Percentiles rank a stretch among this genome's conserved stretches.
phyloP scores from a whole-genome alignment of 192 early-diverging fungal species.

The Dissophora ornata region DNA sequence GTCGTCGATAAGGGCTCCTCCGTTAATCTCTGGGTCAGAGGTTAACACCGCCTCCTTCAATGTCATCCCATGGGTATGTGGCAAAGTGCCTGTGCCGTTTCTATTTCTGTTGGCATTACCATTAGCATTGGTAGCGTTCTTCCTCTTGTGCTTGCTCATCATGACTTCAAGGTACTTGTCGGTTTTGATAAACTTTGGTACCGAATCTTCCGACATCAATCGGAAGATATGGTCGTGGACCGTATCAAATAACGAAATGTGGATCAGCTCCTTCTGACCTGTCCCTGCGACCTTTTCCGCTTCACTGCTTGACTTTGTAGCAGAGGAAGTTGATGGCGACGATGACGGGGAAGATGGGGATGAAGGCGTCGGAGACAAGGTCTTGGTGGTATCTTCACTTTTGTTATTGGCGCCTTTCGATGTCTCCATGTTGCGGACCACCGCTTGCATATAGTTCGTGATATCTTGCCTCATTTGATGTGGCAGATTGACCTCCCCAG shows the following conservation, averaged over 20 bases:
- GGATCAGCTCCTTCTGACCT: conserved; percentile 29
- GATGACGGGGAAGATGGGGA: conserved; percentile 24
- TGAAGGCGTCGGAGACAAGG: conserved; percentile 29
- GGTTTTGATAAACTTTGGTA: conserved; percentile 79
- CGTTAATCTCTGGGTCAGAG: background rate
- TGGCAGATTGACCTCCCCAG: conserved; percentile 65
- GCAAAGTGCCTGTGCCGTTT: no score
- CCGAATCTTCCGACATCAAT: conserved; percentile 79
- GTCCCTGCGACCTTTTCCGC: background rate
- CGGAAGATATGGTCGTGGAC: conserved; percentile 78
- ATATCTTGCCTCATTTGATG: conserved; percentile 62
- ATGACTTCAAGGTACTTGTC: conserved; percentile 58
- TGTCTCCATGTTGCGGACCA: conserved; percentile 56
- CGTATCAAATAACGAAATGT: conserved; percentile 63
- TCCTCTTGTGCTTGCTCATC: conserved; percentile 44
- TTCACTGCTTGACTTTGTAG: no score
- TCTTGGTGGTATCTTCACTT: conserved; percentile 1
- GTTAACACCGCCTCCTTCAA: no score
- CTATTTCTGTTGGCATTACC: background rate
- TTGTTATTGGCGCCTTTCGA: conserved; percentile 10
- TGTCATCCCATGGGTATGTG: no score
- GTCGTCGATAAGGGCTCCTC: background rate
- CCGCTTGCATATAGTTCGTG: conserved; percentile 57
- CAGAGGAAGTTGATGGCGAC: background rate
- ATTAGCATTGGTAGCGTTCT: conserved; percentile 1